Percentiles rank a stretch among this genome's conserved stretches.
phyloP scores from a whole-genome alignment of 306 rosid species.

The Vigna hirtella region DNA sequence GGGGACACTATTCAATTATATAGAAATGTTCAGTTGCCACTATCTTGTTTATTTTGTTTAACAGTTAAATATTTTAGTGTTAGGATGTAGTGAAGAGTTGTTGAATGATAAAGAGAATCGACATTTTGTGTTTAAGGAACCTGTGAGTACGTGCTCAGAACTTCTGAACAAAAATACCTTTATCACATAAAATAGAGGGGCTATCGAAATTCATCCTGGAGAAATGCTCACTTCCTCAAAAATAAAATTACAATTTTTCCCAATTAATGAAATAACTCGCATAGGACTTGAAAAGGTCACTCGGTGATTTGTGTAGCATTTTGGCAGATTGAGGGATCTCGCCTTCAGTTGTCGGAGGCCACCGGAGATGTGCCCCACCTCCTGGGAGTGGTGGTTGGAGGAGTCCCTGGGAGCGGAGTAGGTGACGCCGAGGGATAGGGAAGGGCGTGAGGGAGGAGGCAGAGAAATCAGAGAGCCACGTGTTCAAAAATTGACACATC shows the following conservation, averaged over 20 bases:
- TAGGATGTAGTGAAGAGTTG: constrained; percentile 47
- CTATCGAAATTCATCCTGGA: constrained; percentile 42
- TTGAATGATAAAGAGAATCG: constrained; percentile 46
- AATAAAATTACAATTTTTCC: constrained; percentile 83
- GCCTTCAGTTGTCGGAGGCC: constrained; percentile 53
- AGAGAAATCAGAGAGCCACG: not conserved
- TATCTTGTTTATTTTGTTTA: constrained; percentile 12
- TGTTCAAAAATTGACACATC: not conserved
- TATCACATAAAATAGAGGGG: constrained; percentile 40
- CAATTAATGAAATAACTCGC: constrained; percentile 67
- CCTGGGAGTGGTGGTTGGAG: no score
- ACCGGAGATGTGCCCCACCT: constrained; percentile 41
- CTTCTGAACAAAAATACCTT: constrained; percentile 24
- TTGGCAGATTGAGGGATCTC: constrained; percentile 51
- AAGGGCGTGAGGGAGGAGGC: not conserved
- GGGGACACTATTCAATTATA: not conserved
- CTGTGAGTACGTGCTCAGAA: constrained; percentile 30
- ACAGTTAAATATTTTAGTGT: constrained; percentile 10
- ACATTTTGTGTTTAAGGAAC: constrained; percentile 43
- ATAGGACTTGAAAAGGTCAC: constrained; percentile 76
- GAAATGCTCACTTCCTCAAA: constrained; percentile 62
- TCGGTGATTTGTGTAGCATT: constrained; percentile 41
- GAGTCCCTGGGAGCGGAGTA: no score
- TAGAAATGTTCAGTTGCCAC: constrained; percentile 17
- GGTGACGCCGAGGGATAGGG: not conserved